A percentile compares a stretch with the other conserved stretches of the same genome.
Evolutionary conservation across 768 basidiomycete species (phyloP).

Genomic region (Boletus eberwhitei): DNA sequence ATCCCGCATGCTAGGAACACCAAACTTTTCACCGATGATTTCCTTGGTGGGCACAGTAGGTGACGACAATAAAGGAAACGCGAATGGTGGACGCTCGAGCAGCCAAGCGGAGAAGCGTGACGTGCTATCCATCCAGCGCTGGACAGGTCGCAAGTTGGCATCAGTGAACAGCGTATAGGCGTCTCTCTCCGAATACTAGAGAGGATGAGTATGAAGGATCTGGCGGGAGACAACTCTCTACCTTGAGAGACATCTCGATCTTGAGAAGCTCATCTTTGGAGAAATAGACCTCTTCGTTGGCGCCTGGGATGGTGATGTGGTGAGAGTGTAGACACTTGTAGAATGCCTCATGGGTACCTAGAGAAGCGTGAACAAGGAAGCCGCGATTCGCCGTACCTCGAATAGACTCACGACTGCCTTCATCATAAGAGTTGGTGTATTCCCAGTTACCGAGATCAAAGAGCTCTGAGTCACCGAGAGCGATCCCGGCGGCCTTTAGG

Average conservation of each 20-base stretch:
- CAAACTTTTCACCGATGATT: constrained; percentile 39
- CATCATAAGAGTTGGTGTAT: constrained; percentile 62
- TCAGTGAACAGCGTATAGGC: constrained; percentile 65
- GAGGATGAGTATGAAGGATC: neutral
- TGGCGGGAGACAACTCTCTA: constrained; percentile 28
- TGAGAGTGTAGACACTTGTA: constrained; percentile 67
- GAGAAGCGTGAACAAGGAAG: neutral
- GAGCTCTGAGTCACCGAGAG: constrained; percentile 61
- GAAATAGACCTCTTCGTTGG: constrained; percentile 48
- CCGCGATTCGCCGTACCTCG: neutral
- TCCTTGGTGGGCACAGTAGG: constrained; percentile 28
- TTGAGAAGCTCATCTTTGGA: constrained; percentile 71
- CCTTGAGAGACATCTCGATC: constrained; percentile 89
- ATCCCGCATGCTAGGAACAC: constrained; percentile 69
- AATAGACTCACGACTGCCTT: constrained; percentile 41
- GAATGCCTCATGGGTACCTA: constrained; percentile 84
- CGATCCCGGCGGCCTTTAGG: constrained; percentile 61
- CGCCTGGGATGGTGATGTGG: constrained; percentile 48
- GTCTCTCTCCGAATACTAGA: constrained; percentile 77
- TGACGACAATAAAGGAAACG: constrained; percentile 60
- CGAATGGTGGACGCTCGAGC: constrained; percentile 80
- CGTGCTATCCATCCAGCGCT: constrained; percentile 77
- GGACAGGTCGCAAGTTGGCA: constrained; percentile 77
- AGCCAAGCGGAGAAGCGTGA: constrained; percentile 84
- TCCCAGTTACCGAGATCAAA: constrained; percentile 73